Percentiles rank a stretch among this genome's conserved stretches.
Evolutionary conservation across 208 protist species (phyloP).

Genomic region (Crithidia mellificae): DNA sequence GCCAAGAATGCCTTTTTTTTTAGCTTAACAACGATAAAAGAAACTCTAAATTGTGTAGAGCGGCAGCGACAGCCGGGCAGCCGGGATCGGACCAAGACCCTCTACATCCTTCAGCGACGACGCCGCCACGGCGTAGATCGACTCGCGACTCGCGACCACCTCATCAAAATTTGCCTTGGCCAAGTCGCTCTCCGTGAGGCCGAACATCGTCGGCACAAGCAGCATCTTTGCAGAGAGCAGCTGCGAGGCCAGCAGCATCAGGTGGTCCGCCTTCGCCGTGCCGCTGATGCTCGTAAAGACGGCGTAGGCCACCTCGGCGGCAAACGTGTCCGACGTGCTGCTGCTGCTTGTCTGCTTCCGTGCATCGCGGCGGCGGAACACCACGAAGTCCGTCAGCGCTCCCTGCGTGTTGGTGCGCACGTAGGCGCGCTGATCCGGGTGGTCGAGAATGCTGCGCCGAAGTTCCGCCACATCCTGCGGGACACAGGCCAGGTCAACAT

Average conservation of each 20-base stretch:
- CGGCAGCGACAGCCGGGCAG: slow-evolving; percentile 61
- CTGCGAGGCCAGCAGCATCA: slow-evolving; percentile 57
- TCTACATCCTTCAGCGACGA: slow-evolving; percentile 17
- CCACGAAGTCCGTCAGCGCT: slow-evolving; percentile 56
- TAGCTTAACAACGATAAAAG: too few relatives aligned
- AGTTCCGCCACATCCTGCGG: slow-evolving; percentile 41
- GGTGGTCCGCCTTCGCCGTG: slow-evolving; percentile 62
- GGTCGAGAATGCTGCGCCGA: slow-evolving; percentile 33
- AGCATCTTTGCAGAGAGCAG: slow-evolving; percentile 58
- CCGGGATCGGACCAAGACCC: slow-evolving; percentile 43
- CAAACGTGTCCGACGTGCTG: slow-evolving; percentile 23
- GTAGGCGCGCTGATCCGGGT: slow-evolving; percentile 30
- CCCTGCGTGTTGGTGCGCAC: slow-evolving; percentile 17
- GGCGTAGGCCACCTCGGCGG: slow-evolving; percentile 61
- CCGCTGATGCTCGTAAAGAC: slow-evolving; percentile 61
- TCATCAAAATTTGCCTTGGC: slow-evolving; percentile 83
- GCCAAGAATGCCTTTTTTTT: too few relatives aligned
- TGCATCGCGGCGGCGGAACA: slow-evolving; percentile 51
- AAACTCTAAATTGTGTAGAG: slow-evolving; percentile 44
- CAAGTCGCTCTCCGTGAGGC: slow-evolving; percentile 81
- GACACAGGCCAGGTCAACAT: slow-evolving; percentile 39
- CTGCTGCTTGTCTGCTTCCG: slow-evolving; percentile 9
- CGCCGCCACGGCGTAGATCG: slow-evolving; percentile 56
- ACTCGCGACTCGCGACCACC: slow-evolving; percentile 48
- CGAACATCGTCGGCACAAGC: slow-evolving; percentile 73